Percentiles rank a stretch among this genome's conserved stretches.
phyloP scores from a whole-genome alignment of 495 filamentous ascomycete genomes.

The Xylaria cubensis region DNA sequence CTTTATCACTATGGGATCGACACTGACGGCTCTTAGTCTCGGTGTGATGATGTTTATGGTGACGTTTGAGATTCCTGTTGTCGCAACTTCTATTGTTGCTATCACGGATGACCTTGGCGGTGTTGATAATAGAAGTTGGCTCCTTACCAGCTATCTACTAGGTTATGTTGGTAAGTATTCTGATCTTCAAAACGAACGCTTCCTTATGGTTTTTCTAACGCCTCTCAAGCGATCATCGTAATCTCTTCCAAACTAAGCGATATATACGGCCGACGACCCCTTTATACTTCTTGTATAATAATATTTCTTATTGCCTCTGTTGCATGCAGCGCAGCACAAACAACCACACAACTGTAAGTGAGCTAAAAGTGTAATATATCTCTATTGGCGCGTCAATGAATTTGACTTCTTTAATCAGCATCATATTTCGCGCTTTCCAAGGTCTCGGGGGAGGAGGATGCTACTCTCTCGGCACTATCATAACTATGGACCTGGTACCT shows the following conservation, averaged over 20 bases:
- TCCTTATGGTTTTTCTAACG: background rate
- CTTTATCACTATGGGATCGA: too few relatives aligned
- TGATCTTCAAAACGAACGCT: too few relatives aligned
- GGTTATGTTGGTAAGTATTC: constrained; percentile 18
- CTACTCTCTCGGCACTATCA: background rate
- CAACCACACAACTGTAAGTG: constrained; percentile 55
- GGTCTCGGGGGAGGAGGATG: constrained; percentile 60
- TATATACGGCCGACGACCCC: constrained; percentile 55
- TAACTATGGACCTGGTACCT: constrained; percentile 16
- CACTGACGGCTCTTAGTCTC: background rate
- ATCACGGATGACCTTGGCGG: constrained; percentile 53
- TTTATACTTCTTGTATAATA: constrained; percentile 50
- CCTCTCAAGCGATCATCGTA: constrained; percentile 36
- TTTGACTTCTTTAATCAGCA: constrained; percentile 33
- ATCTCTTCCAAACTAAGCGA: constrained; percentile 60
- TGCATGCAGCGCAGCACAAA: constrained; percentile 56
- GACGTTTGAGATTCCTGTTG: constrained; percentile 55
- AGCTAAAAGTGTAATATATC: constrained; percentile 39
- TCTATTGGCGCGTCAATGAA: too few relatives aligned
- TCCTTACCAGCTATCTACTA: constrained; percentile 36
- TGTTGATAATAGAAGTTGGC: constrained; percentile 52
- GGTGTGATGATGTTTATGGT: constrained; percentile 44
- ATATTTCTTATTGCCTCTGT: constrained; percentile 60
- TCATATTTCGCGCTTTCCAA: constrained; percentile 61
- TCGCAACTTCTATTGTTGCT: constrained; percentile 55